Base-by-base conservation (phyloP, 805 yeast genomes). In the Spathaspora hagerdaliae region DNA sequence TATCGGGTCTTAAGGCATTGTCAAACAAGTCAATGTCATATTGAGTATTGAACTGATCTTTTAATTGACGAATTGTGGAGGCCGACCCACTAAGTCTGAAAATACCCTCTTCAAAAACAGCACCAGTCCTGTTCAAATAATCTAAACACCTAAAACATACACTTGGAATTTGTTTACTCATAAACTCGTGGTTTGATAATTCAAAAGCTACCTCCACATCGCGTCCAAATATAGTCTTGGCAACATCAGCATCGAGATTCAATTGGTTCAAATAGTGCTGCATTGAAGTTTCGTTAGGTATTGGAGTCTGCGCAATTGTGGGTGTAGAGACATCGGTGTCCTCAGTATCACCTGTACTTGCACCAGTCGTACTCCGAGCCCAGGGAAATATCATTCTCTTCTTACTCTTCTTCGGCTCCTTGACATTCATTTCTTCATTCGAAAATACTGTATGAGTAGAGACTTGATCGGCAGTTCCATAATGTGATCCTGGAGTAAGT, bases 1-100 rank as follows among this genome's bases (percentile, higher is more conserved):
- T 83, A 62, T 91, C 97, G 0, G 82, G 82, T 34, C 60, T 64
- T 32, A 73, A 61, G 0, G 63, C 61, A 26, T 77, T 51, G 33
- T 65, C 63, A 50, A 72, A 75, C 43, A 91, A 70, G 57, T 87
- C 89, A 38, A 87, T 69, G 60, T 91, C 97, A 46, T 77, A 76
- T 5, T 76, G 72, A 10, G 61, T 71, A 59, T 90, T 87, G 68
- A 86, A 92, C 39, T 67, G 72, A 39, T 79, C 87, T 55, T 83
- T 87, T 47, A 87, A 73, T 36, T 73, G 78, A 51, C 83, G 79
- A 35, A 87, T 88, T 43, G 84, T 75, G 1, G 89, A 77, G 45
- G 90, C 85, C 33, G 96, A 87, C 4, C 98, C 98, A 64, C 91
- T 87, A 46, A 90, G 69, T 50, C 99, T 74, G 69, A 94, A 94